These are phyloP conservation scores for Fusarium citri DNA, from an alignment of 2,329 filamentous ascomycete species.

Conservation along the genomic window DNA sequence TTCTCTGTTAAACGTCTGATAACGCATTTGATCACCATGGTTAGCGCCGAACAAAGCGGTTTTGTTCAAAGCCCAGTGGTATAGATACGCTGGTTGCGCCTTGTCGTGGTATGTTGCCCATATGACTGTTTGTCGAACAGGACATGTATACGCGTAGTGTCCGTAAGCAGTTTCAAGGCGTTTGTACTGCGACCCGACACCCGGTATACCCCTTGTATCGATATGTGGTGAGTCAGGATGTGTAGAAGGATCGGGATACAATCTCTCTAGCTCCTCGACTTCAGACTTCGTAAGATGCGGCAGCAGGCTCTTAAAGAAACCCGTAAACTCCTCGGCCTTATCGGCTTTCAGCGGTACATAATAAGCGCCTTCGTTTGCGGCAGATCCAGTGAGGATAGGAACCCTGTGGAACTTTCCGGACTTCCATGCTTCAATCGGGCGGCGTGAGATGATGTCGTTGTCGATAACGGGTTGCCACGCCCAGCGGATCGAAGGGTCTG, in stretches of 20 bases:
- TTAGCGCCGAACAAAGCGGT: slow-evolving; percentile 39
- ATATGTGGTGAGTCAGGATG: slow-evolving; percentile 31
- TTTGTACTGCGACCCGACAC: slow-evolving; percentile 35
- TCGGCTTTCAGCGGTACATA: slow-evolving; percentile 42
- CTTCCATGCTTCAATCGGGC: slow-evolving; percentile 49
- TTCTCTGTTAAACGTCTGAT: slow-evolving; percentile 54
- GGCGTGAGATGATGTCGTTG: slow-evolving; percentile 46
- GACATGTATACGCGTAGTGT: slow-evolving; percentile 42
- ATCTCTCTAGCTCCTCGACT: slow-evolving; percentile 24
- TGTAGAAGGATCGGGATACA: slow-evolving; percentile 38
- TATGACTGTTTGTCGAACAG: slow-evolving; percentile 39
- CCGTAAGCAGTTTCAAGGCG: slow-evolving; percentile 41
- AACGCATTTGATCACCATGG: slow-evolving; percentile 43
- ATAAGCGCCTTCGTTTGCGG: slow-evolving; percentile 48
- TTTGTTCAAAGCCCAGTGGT: slow-evolving; percentile 49
- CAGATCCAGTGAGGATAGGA: slow-evolving; percentile 47
- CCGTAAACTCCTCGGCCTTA: slow-evolving; percentile 40
- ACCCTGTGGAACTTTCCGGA: slow-evolving; percentile 50
- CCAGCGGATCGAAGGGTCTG: slow-evolving; percentile 48
- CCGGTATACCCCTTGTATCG: slow-evolving; percentile 27
- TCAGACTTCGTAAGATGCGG: slow-evolving; percentile 39
- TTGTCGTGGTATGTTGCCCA: slow-evolving; percentile 39
- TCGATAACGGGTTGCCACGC: slow-evolving; percentile 51
- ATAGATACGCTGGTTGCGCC: slow-evolving; percentile 45
- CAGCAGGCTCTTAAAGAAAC: slow-evolving; percentile 46